Conservation (phyloP, 164 flowering plant genomes). For the Kingdonia uniflora region DNA sequence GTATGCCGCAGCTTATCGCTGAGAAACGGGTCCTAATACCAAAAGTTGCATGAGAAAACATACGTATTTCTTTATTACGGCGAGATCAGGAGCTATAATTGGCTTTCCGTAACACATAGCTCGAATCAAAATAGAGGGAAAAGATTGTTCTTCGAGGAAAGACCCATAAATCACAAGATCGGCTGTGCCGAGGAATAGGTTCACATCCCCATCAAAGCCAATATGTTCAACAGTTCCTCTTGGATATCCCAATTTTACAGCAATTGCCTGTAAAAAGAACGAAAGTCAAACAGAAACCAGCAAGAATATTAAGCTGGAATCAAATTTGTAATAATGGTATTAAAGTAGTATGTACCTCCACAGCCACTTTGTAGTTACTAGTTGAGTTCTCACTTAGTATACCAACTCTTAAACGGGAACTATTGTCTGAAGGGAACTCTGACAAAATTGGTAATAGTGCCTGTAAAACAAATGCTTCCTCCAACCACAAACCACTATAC, state of each 20-base stretch:
- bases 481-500: conserved; percentile 88
- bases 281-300: conserved; percentile 1
- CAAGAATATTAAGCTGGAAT: conserved; percentile 4
- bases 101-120: conserved; percentile 82
- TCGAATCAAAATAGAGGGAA: conserved; percentile 71
- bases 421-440: conserved; percentile 21
- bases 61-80: conserved; percentile 75
- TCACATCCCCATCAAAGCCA: conserved; percentile 37
- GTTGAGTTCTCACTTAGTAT: conserved; percentile 45
- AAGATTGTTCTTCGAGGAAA: conserved; percentile 79
- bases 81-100: conserved; percentile 76
- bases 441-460: conserved; percentile 57
- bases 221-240: conserved; percentile 43
- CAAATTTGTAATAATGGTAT: neutral
- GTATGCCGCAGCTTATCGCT: too few relatives aligned
- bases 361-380: conserved; percentile 48
- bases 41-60: conserved; percentile 15
- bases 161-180: conserved; percentile 89
- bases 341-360: conserved; percentile 43
- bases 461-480: conserved; percentile 70
- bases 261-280: conserved; percentile 42
- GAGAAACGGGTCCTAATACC: neutral
- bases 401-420: conserved; percentile 39
- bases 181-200: conserved; percentile 29
- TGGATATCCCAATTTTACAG: conserved; percentile 61